Percentiles rank a stretch among this genome's conserved stretches.
phyloP scores from a whole-genome alignment of 108 stramenopile genomes.

The Cyclotella atomus region DNA sequence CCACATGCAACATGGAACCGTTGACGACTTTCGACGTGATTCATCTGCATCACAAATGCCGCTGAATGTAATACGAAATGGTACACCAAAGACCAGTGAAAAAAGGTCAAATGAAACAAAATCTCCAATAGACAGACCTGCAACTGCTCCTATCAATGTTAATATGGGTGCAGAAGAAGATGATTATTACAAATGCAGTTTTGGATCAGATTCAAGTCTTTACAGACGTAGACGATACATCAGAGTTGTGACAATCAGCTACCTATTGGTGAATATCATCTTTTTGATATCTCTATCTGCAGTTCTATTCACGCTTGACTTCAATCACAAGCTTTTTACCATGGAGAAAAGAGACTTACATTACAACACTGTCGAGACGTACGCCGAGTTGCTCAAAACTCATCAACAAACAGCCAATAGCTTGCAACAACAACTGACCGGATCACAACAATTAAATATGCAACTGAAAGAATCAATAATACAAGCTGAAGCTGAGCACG shows the following conservation, averaged over 20 bases:
- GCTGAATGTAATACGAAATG: background rate
- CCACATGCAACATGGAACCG: background rate
- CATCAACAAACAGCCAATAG: background rate
- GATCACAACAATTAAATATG: constrained; percentile 9
- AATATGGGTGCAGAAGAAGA: background rate
- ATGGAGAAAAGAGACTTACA: background rate
- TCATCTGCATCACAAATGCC: background rate
- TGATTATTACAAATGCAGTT: background rate
- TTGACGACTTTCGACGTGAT: background rate
- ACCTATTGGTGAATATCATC: background rate
- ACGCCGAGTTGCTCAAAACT: background rate
- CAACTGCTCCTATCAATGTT: background rate
- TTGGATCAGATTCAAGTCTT: background rate
- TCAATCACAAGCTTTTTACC: background rate
- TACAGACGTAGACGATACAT: background rate
- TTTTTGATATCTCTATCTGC: background rate
- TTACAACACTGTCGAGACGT: background rate
- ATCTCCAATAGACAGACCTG: background rate
- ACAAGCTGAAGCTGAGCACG: background rate
- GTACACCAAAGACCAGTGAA: background rate
- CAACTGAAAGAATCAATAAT: background rate
- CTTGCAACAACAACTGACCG: background rate
- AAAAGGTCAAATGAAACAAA: no score
- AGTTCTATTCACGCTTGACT: constrained; percentile 14
- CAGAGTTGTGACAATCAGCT: background rate